Percentiles rank a stretch among this genome's conserved stretches.
These are phyloP conservation scores for Pythium myriotylum DNA, from an alignment of 352 stramenopile species.

Conservation along the genomic window DNA sequence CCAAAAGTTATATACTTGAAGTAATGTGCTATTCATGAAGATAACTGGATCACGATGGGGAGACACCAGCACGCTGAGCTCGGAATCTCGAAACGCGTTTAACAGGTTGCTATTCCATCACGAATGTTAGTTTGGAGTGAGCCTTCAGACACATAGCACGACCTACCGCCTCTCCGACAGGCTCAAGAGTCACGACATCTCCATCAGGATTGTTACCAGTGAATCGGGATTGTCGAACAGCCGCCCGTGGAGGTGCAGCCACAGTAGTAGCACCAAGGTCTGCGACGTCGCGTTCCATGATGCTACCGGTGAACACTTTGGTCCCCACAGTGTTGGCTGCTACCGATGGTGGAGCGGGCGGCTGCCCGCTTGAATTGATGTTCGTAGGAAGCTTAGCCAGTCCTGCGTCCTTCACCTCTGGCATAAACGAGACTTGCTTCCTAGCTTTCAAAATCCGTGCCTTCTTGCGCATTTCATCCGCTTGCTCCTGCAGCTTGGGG, in stretches of 20 bases:
- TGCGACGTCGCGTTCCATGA: constrained; percentile 63
- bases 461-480: constrained; percentile 52
- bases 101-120: constrained; percentile 61
- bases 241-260: constrained; percentile 3
- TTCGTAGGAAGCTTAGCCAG: constrained; percentile 2
- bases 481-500: constrained; percentile 62
- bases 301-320: constrained; percentile 69
- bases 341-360: constrained; percentile 12
- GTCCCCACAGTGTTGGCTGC: constrained; percentile 28
- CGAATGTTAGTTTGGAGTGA: not conserved
- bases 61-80: constrained; percentile 41
- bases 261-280: constrained; percentile 21
- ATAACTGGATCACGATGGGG: constrained; percentile 2
- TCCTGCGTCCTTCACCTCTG: constrained; percentile 8
- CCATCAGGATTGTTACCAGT: constrained; percentile 69
- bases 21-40: not conserved
- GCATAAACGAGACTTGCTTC: constrained; percentile 21
- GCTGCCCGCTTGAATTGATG: constrained; percentile 9
- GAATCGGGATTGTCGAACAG: constrained; percentile 54
- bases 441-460: constrained; percentile 2
- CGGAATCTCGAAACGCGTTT: constrained; percentile 87
- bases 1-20: not conserved
- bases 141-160: constrained; percentile 1
- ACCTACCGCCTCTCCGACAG: constrained; percentile 74
- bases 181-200: constrained; percentile 69